phyloP scores from a whole-genome alignment of 768 basidiomycete genomes.

The Leccinum pellstonianum region DNA sequence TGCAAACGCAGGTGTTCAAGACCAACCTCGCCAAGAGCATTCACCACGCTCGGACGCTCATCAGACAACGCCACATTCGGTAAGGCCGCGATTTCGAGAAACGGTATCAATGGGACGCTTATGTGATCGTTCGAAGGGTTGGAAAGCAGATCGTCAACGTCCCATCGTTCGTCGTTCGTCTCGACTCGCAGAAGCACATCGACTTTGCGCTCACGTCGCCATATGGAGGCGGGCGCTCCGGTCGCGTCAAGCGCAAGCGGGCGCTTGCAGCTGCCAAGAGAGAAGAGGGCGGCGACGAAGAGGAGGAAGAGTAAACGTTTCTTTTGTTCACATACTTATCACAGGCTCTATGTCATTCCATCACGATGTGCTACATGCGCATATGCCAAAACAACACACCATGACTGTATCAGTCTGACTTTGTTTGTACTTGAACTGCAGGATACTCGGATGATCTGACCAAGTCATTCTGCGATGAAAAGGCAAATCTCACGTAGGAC shows the following conservation, averaged over 20 bases:
- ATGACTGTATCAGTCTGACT: conserved; percentile 17
- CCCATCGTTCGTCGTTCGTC: conserved; percentile 97
- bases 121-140: conserved; percentile 52
- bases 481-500: no score
- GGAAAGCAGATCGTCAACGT: conserved; percentile 99
- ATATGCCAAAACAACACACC: conserved; percentile 30
- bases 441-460: neutral
- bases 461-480: neutral
- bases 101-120: neutral
- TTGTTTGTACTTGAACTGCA: neutral
- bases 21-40: conserved; percentile 96
- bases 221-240: conserved; percentile 90
- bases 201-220: conserved; percentile 98
- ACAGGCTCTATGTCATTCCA: conserved; percentile 28
- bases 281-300: conserved; percentile 86
- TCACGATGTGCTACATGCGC: conserved; percentile 32
- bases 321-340: conserved; percentile 24
- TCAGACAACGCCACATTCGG: conserved; percentile 98
- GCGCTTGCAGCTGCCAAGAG: conserved; percentile 89
- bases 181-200: conserved; percentile 99
- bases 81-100: conserved; percentile 38
- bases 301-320: conserved; percentile 76
- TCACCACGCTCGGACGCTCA: conserved; percentile 97
- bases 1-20: conserved; percentile 99
- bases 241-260: conserved; percentile 99